Conservation (phyloP, 345 rosid species). For the Eucalyptus rudis region DNA sequence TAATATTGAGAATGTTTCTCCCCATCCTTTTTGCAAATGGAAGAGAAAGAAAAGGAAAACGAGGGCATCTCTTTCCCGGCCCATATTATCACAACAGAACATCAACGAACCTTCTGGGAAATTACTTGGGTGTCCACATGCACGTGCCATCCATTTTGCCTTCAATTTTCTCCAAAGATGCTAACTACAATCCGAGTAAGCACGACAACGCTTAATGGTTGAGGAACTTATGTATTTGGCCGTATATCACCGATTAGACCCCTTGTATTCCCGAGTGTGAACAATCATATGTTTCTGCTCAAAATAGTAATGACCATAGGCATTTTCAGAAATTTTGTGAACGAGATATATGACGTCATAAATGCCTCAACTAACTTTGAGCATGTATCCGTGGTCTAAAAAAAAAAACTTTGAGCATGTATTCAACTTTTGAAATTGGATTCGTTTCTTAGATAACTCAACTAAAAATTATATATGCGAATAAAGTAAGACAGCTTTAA, state of each 20-base stretch:
- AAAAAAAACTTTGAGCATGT: background rate
- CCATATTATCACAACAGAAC: background rate
- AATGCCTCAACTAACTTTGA: background rate
- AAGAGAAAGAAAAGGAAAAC: background rate
- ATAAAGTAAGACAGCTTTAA: background rate
- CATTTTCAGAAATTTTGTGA: background rate
- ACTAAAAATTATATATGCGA: background rate
- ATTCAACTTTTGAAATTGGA: background rate
- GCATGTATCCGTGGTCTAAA: no score
- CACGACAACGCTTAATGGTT: background rate
- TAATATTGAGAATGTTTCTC: background rate
- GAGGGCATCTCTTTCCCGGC: background rate
- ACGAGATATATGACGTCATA: background rate
- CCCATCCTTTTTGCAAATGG: background rate
- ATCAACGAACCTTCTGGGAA: background rate
- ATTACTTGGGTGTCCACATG: background rate
- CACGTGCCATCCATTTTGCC: background rate
- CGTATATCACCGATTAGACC: background rate
- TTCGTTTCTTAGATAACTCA: background rate
- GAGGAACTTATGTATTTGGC: background rate
- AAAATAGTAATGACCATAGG: fast-evolving
- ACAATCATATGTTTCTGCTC: background rate
- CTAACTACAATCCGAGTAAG: background rate
- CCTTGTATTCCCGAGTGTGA: background rate
- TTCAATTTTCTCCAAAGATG: background rate